These are phyloP conservation scores for Neurospora pannonica DNA, from an alignment of 495 filamentous ascomycete species.

Conservation along the genomic window DNA sequence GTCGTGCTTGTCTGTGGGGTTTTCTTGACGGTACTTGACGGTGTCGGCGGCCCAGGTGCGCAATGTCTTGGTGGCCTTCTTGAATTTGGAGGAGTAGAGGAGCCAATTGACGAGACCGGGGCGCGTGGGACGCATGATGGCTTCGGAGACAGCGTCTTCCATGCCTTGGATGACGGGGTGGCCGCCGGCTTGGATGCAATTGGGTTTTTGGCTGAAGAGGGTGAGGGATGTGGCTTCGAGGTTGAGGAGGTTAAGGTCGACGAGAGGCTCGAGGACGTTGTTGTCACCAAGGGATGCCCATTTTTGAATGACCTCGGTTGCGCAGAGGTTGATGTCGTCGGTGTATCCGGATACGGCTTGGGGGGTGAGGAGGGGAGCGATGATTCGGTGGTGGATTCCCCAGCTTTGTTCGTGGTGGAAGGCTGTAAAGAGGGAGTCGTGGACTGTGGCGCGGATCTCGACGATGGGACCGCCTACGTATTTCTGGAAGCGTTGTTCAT, in stretches of 20 bases:
- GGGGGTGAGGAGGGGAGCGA: constrained; percentile 58
- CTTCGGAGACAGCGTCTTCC: constrained; percentile 51
- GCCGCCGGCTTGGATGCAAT: constrained; percentile 50
- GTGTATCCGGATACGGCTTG: constrained; percentile 52
- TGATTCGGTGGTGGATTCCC: constrained; percentile 61
- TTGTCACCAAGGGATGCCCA: constrained; percentile 51
- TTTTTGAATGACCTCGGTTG: constrained; percentile 55
- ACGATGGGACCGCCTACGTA: constrained; percentile 41
- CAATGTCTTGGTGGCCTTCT: constrained; percentile 43
- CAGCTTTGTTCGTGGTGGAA: constrained; percentile 54
- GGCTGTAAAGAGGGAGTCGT: constrained; percentile 64
- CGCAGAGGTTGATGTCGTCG: constrained; percentile 56
- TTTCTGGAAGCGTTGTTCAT: constrained; percentile 61
- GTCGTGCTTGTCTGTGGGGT: constrained; percentile 55
- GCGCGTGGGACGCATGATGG: constrained; percentile 44
- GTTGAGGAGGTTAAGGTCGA: constrained; percentile 61
- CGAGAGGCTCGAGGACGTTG: constrained; percentile 43
- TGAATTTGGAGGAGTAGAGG: constrained; percentile 44
- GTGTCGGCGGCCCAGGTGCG: constrained; percentile 47
- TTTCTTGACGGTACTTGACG: constrained; percentile 44
- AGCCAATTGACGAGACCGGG: constrained; percentile 47
- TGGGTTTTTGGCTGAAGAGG: constrained; percentile 58
- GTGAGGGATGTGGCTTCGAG: constrained; percentile 58
- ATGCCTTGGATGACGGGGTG: constrained; percentile 59
- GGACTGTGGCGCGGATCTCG: constrained; percentile 49